phyloP scores from a whole-genome alignment of 371 early-diverging fungal species.

The Lichtheimia hyalospora region DNA sequence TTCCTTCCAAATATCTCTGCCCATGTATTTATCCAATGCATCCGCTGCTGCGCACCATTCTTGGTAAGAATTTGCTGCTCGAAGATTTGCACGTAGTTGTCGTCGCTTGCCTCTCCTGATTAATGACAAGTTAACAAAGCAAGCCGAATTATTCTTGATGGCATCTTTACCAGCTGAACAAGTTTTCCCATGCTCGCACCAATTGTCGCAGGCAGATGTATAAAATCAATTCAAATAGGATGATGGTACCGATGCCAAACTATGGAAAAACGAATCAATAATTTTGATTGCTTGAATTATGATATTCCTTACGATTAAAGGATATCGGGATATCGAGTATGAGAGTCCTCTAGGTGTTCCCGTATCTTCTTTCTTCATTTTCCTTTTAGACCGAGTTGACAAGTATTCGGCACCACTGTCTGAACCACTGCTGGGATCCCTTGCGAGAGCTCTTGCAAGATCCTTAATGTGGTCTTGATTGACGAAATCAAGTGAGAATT shows the following conservation, averaged over 20 bases:
- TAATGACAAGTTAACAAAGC: background rate
- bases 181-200: slow-evolving; percentile 75
- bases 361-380: slow-evolving; percentile 26
- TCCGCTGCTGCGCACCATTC: slow-evolving; percentile 75
- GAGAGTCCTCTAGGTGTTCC: slow-evolving; percentile 47
- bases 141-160: background rate
- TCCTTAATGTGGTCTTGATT: slow-evolving; percentile 53
- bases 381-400: slow-evolving; percentile 36
- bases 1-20: slow-evolving; percentile 74
- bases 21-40: slow-evolving; percentile 69
- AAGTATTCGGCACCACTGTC: slow-evolving; percentile 51
- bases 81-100: slow-evolving; percentile 48
- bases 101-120: slow-evolving; percentile 60
- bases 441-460: slow-evolving; percentile 47
- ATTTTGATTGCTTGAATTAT: background rate
- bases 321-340: slow-evolving; percentile 58
- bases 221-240: slow-evolving; percentile 67
- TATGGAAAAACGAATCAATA: slow-evolving; percentile 15
- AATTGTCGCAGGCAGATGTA: slow-evolving; percentile 70
- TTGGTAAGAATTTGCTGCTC: slow-evolving; percentile 56
- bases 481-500: slow-evolving; percentile 39
- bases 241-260: slow-evolving; percentile 60
- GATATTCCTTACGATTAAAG: slow-evolving; percentile 53
- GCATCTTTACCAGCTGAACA: slow-evolving; percentile 61
- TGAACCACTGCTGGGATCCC: slow-evolving; percentile 33